Conservation (phyloP, 129 eudicot species). For the Logfia minima region DNA sequence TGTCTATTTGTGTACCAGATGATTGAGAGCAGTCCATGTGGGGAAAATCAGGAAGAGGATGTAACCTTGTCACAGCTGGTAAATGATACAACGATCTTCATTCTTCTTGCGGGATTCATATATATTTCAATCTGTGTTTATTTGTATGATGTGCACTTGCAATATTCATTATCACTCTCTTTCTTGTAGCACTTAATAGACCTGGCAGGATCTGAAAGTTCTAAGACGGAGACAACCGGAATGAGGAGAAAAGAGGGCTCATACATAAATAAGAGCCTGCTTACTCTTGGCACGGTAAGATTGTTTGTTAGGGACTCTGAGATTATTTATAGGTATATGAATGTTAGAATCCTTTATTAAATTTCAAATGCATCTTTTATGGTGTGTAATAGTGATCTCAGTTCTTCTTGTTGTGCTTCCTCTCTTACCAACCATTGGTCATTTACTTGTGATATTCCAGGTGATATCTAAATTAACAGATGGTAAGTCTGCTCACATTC, state of each 20-base stretch:
- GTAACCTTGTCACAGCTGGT: slow-evolving; percentile 82
- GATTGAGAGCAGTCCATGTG: slow-evolving; percentile 80
- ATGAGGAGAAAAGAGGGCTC: slow-evolving; percentile 86
- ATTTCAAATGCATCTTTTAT: not conserved
- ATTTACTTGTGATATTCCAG: slow-evolving; percentile 36
- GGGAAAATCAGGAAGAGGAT: slow-evolving; percentile 65
- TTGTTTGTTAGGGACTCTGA: not conserved
- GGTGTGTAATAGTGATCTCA: no score
- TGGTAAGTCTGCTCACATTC: slow-evolving; percentile 76
- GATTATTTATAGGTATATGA: not conserved
- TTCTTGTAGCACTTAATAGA: slow-evolving; percentile 80
- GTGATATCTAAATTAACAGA: slow-evolving; percentile 85
- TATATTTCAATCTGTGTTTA: slow-evolving; percentile 11
- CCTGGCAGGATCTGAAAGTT: slow-evolving; percentile 87
- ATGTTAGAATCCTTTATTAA: not conserved
- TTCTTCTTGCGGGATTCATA: slow-evolving; percentile 1
- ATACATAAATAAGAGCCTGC: slow-evolving; percentile 85
- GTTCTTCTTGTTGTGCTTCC: no score
- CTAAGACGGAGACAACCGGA: slow-evolving; percentile 81
- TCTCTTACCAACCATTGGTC: not conserved
- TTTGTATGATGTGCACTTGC: not conserved
- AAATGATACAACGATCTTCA: slow-evolving; percentile 12
- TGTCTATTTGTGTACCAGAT: slow-evolving; percentile 48
- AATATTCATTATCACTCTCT: slow-evolving; percentile 21
- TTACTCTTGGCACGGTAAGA: slow-evolving; percentile 88